phyloP scores from a whole-genome alignment of 106 monocot genomes.

The Posidonia australis region DNA sequence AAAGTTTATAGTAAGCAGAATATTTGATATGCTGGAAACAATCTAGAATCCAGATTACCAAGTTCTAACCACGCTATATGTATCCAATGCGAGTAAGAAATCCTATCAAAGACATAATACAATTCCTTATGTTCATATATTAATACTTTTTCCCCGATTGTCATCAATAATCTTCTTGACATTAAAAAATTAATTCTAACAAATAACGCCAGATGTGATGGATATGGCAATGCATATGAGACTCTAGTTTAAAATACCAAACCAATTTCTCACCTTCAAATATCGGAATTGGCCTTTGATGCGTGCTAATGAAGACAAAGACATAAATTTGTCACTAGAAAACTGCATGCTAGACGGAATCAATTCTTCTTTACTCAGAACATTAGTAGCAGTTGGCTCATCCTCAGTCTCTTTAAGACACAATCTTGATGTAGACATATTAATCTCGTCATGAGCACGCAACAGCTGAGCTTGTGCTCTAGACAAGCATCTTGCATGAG shows the following conservation, averaged over 20 bases:
- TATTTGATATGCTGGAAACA: too few relatives aligned
- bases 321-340: constrained; percentile 70
- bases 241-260: background rate
- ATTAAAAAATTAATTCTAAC: too few relatives aligned
- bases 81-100: too few relatives aligned
- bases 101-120: too few relatives aligned
- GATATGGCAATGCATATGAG: too few relatives aligned
- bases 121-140: too few relatives aligned
- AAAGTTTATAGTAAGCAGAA: too few relatives aligned
- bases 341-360: constrained; percentile 59
- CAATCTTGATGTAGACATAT: constrained; percentile 63
- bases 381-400: constrained; percentile 49
- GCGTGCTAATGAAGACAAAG: constrained; percentile 43
- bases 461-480: constrained; percentile 71
- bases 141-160: too few relatives aligned
- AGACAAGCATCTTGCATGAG: constrained; percentile 65
- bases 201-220: too few relatives aligned
- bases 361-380: constrained; percentile 63
- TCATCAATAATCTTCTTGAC: too few relatives aligned
- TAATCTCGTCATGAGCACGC: constrained; percentile 87
- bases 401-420: constrained; percentile 61
- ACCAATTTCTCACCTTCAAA: constrained; percentile 47
- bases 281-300: constrained; percentile 95
- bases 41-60: too few relatives aligned
- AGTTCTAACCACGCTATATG: too few relatives aligned